Percentiles rank a stretch among this genome's conserved stretches.
phyloP scores from a whole-genome alignment of 2,329 filamentous ascomycete genomes.

The Arthrinium phaeospermum region DNA sequence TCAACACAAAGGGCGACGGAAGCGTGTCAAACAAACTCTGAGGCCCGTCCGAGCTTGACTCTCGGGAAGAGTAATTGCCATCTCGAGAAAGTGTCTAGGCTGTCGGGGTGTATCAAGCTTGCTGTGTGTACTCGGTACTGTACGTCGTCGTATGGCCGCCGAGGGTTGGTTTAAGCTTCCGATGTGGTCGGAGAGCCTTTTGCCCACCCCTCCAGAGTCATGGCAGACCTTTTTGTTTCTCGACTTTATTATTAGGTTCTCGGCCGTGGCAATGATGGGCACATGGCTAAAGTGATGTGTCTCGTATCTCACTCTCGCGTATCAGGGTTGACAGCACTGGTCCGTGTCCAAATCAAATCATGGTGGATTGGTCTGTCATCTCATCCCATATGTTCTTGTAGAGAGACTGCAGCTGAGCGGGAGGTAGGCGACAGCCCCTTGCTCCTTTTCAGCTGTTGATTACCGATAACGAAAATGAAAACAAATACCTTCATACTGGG shows the following conservation, averaged over 20 bases:
- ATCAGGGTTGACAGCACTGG: neutral
- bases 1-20: neutral
- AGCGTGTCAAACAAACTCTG: conserved; percentile 6
- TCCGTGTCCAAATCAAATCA: neutral
- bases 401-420: neutral
- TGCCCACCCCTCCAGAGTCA: neutral
- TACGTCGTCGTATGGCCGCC: neutral
- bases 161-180: conserved; percentile 10
- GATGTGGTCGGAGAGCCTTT: conserved; percentile 9
- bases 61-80: conserved; percentile 14
- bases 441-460: neutral
- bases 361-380: neutral
- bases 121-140: neutral
- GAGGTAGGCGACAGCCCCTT: neutral
- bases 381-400: neutral
- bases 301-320: neutral
- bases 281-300: conserved; percentile 13
- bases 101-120: neutral
- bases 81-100: conserved; percentile 11
- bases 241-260: conserved; percentile 17
- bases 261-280: conserved; percentile 11
- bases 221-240: conserved; percentile 16
- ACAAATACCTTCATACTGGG: neutral
- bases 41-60: conserved; percentile 19
- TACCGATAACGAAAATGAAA: neutral